Percentiles rank a stretch among this genome's conserved stretches.
Evolutionary conservation across 495 filamentous ascomycete species (phyloP).

Genomic region (Wilcoxina mikolae): DNA sequence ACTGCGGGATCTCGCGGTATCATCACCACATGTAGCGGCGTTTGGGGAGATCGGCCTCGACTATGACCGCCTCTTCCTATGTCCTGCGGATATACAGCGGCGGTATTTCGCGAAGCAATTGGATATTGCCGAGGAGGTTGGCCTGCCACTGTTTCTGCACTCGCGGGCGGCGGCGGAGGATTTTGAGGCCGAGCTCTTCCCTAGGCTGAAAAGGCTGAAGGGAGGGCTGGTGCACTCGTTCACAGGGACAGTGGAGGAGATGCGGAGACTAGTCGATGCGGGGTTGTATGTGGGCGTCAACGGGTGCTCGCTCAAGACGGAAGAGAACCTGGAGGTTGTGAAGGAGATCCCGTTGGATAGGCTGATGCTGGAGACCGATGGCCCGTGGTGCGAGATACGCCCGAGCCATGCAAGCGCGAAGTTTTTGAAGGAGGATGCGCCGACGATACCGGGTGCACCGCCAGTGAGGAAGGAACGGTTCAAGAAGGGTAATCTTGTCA

Average conservation of each 20-base stretch:
- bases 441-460: constrained; percentile 10
- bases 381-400: constrained; percentile 70
- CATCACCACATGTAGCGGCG: constrained; percentile 45
- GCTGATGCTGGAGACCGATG: constrained; percentile 86
- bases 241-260: constrained; percentile 71
- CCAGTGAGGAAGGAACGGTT: constrained; percentile 88
- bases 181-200: constrained; percentile 51
- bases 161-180: constrained; percentile 70
- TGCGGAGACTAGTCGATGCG: constrained; percentile 55
- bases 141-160: constrained; percentile 79
- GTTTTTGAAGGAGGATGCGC: constrained; percentile 33
- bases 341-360: constrained; percentile 54
- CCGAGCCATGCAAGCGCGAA: constrained; percentile 48
- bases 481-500: constrained; percentile 66
- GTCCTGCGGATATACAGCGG: constrained; percentile 58
- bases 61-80: constrained; percentile 78
- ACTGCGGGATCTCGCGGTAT: constrained; percentile 42
- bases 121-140: constrained; percentile 59
- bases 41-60: constrained; percentile 95
- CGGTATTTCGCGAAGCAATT: constrained; percentile 72
- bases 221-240: constrained; percentile 81
- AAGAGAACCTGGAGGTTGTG: constrained; percentile 72
- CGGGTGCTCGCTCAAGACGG: constrained; percentile 84
- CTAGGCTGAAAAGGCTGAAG: constrained; percentile 37
- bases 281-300: constrained; percentile 79